Conservation (phyloP, 2,329 filamentous ascomycete species). For the Fusarium robinianum region DNA sequence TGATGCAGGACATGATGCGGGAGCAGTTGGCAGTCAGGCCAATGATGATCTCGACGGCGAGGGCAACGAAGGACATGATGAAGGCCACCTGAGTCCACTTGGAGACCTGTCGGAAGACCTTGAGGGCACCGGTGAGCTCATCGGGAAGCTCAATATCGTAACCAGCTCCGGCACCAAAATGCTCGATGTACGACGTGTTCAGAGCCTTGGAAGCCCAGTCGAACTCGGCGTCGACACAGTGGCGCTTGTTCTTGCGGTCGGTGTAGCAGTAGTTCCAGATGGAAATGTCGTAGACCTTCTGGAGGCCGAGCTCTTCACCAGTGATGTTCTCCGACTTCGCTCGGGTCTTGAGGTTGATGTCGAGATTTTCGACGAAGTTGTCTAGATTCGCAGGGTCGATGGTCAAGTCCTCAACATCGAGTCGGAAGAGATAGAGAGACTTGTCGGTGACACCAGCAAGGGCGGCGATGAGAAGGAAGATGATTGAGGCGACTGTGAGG, state of each 20-base stretch:
- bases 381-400: constrained; percentile 43
- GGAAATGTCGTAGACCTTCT: constrained; percentile 77
- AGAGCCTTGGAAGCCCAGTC: constrained; percentile 78
- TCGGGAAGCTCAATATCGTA: constrained; percentile 68
- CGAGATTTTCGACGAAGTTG: constrained; percentile 42
- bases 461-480: constrained; percentile 66
- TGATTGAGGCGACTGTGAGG: constrained; percentile 75
- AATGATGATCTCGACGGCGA: constrained; percentile 72
- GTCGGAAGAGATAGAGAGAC: constrained; percentile 60
- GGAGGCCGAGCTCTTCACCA: constrained; percentile 63
- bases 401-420: constrained; percentile 65
- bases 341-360: constrained; percentile 29
- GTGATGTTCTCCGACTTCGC: constrained; percentile 55
- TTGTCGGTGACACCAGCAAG: constrained; percentile 62
- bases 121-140: constrained; percentile 68
- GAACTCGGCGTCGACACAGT: constrained; percentile 72
- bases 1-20: constrained; percentile 78
- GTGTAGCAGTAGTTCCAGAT: constrained; percentile 87
- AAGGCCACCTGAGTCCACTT: constrained; percentile 87
- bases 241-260: constrained; percentile 54
- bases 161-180: constrained; percentile 53
- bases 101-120: constrained; percentile 72
- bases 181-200: constrained; percentile 62
- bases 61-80: constrained; percentile 71
- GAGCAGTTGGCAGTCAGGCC: constrained; percentile 85